A percentile compares a stretch with the other conserved stretches of the same genome.
These are phyloP conservation scores for Taphrina flavorubra DNA, from an alignment of 1,139 yeast species.

Conservation along the genomic window DNA sequence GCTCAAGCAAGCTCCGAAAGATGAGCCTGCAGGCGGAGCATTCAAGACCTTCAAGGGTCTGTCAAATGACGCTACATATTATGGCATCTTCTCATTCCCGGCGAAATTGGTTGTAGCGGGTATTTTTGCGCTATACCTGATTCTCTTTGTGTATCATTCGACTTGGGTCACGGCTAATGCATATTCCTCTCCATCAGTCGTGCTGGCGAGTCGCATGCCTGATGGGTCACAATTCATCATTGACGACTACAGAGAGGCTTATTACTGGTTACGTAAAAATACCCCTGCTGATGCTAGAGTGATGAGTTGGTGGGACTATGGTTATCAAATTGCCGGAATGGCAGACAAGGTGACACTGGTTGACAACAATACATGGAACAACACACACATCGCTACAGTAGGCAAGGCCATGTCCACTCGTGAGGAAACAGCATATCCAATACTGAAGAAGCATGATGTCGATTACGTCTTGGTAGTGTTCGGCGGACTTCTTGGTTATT, in stretches of 20 bases:
- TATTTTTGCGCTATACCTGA: conserved; percentile 76
- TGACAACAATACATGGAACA: conserved; percentile 99
- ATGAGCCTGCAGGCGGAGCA: conserved; percentile 45
- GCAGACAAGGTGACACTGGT: conserved; percentile 98
- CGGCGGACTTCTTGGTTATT: conserved; percentile 91
- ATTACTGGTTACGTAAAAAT: conserved; percentile 98
- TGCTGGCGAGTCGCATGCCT: conserved; percentile 78
- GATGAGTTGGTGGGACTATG: conserved; percentile 99
- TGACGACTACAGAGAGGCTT: conserved; percentile 98
- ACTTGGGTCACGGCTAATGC: conserved; percentile 97
- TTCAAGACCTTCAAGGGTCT: conserved; percentile 41
- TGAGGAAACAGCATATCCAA: conserved; percentile 87
- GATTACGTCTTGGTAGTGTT: conserved; percentile 91
- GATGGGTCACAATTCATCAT: conserved; percentile 86
- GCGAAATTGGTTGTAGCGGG: conserved; percentile 69
- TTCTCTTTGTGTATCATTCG: conserved; percentile 88
- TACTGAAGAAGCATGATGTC: conserved; percentile 88
- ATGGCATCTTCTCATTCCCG: conserved; percentile 53
- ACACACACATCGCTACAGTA: conserved; percentile 99
- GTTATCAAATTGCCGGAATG: conserved; percentile 99
- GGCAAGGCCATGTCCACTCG: conserved; percentile 96
- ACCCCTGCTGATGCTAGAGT: conserved; percentile 94
- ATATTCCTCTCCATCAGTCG: conserved; percentile 97
- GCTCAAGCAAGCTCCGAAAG: conserved; percentile 20
- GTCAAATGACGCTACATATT: conserved; percentile 22